Evolutionary conservation across 2,329 filamentous ascomycete species (phyloP).

Genomic region (Fusarium sp.): DNA sequence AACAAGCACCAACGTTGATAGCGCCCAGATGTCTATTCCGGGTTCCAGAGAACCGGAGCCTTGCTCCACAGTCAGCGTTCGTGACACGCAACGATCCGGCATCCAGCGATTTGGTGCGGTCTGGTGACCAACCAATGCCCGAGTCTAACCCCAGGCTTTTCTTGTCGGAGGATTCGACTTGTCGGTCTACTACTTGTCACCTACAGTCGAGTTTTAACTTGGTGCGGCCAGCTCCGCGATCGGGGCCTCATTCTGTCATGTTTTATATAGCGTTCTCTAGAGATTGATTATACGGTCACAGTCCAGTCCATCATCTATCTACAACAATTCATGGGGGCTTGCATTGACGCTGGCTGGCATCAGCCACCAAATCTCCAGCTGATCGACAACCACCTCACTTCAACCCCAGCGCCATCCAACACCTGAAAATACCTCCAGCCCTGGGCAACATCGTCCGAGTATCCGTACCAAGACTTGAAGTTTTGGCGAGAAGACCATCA

Average conservation of each 20-base stretch:
- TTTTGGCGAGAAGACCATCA: conserved; percentile 18
- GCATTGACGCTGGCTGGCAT: neutral
- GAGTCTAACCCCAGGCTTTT: conserved; percentile 27
- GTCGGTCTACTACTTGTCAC: conserved; percentile 24
- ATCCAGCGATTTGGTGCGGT: conserved; percentile 38
- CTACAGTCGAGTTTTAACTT: conserved; percentile 3
- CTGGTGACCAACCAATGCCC: conserved; percentile 25
- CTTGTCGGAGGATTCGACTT: conserved; percentile 24
- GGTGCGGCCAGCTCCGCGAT: conserved; percentile 28
- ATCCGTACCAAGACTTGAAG: neutral
- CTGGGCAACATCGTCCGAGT: neutral
- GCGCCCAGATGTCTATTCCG: conserved; percentile 42
- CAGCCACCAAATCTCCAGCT: conserved; percentile 12
- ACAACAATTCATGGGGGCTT: neutral
- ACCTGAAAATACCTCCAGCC: neutral
- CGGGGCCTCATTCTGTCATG: conserved; percentile 1
- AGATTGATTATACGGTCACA: neutral
- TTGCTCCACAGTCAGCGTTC: conserved; percentile 46
- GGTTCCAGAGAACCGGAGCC: conserved; percentile 51
- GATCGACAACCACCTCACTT: conserved; percentile 16
- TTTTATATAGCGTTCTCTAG: neutral
- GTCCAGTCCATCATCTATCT: neutral
- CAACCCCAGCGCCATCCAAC: conserved; percentile 9
- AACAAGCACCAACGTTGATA: conserved; percentile 38
- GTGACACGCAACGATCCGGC: conserved; percentile 43